phyloP scores from a whole-genome alignment of 139 green algal genomes.

The Deuterostichococcus epilithicus region DNA sequence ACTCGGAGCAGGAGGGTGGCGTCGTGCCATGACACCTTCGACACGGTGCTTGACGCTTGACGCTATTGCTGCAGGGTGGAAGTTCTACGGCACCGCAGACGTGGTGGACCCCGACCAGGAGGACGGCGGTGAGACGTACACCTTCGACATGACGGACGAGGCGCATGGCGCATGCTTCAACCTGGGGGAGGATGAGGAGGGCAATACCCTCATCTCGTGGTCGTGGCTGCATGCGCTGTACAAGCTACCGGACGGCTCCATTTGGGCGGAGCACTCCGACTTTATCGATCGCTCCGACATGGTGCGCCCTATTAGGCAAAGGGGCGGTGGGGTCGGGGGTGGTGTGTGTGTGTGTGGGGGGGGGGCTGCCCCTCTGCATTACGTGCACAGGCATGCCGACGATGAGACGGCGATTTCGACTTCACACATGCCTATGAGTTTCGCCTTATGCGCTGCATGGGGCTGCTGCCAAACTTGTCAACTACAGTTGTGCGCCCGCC shows the following conservation, averaged over 20 bases:
- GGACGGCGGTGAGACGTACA: constrained; percentile 20
- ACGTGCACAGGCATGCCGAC: too few relatives aligned
- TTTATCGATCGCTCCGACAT: constrained; percentile 37
- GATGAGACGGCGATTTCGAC: too few relatives aligned
- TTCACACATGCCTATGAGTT: too few relatives aligned
- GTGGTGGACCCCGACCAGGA: constrained; percentile 31
- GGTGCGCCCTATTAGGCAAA: too few relatives aligned
- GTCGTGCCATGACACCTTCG: neutral
- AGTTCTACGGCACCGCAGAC: constrained; percentile 29
- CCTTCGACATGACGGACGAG: constrained; percentile 29
- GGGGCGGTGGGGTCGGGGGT: too few relatives aligned
- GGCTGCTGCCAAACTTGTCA: too few relatives aligned
- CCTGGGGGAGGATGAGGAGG: constrained; percentile 29
- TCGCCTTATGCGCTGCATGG: too few relatives aligned
- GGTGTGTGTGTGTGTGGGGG: too few relatives aligned
- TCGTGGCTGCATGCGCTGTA: constrained; percentile 36
- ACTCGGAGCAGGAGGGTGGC: neutral
- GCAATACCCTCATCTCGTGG: constrained; percentile 35
- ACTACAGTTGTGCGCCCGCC: too few relatives aligned
- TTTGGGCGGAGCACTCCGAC: constrained; percentile 41
- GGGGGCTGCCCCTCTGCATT: too few relatives aligned
- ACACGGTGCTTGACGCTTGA: neutral
- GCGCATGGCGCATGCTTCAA: constrained; percentile 44
- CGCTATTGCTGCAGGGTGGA: constrained; percentile 31
- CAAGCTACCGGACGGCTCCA: constrained; percentile 36